Base-by-base conservation (phyloP, 768 basidiomycete genomes). In the Serendipita sp. region DNA sequence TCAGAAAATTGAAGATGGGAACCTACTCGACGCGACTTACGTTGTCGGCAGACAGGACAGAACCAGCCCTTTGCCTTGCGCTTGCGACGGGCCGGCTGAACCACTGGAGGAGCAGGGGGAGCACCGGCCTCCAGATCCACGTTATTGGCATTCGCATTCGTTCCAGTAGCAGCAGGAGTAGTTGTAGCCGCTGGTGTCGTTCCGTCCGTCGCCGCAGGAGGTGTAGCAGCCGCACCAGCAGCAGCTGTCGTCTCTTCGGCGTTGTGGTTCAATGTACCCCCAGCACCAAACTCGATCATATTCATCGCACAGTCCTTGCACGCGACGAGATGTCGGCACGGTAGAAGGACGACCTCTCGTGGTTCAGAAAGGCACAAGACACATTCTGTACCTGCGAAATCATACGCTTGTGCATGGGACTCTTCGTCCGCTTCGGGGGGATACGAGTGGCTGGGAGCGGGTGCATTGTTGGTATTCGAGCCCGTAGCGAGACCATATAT, bases 241-340 rank as follows among this genome's bases (percentile, higher is more conserved):
- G 63, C 64, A 9, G 50, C 67, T 0, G 65, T 71, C 13, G 68
- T 67, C 17, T 78, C 78, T 11, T 64, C 66, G 4, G 78, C 76
- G 2, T 74, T 68, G 60, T 88, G 84, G n/a, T 78, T 80, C 58
- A 95, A 87, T 53, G 79, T 84, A 2, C 93, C 93, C 2, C 93
- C 93, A 0, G 93, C 93, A 30, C 93, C 93, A 71, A 92, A 97
- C 72, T 97, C 93, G 56, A 97, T 86, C 93, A 97, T 97, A 70
- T 95, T 95, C 61, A 96, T 74, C 0, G 93, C 93, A 69, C 93
- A 97, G 50, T 95, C 93, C 69, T 88, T 85, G 76, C 93, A 97
- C 3, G 93, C 93, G 63, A 97, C 93, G 31, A 97, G 79, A 74
- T 97, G 93, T 51, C 93, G 77, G 71, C 93, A 97, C 0, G 93